These are phyloP conservation scores for Rhodotorula kratochvilovae DNA, from an alignment of 768 basidiomycete species.

Conservation along the genomic window DNA sequence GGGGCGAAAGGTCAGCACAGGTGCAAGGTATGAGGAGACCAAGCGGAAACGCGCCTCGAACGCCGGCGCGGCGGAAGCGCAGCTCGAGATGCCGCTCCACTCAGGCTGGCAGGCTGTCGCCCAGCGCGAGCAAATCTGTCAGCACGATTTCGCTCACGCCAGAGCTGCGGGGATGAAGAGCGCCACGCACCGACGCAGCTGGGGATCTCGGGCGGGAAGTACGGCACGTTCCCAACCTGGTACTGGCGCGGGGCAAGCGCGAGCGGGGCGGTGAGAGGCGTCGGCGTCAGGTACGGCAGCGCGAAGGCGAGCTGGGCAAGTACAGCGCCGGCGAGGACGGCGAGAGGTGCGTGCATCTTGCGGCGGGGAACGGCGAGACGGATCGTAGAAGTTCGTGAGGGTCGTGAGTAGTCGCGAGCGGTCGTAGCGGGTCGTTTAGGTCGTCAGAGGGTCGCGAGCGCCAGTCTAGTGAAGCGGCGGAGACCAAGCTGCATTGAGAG, in stretches of 20 bases:
- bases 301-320: background rate
- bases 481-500: too few species aligned
- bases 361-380: background rate
- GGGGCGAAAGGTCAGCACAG: too few species aligned
- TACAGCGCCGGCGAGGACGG: background rate
- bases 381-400: background rate
- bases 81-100: slow-evolving; percentile 22
- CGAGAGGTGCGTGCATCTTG: background rate
- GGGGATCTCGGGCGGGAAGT: slow-evolving; percentile 23
- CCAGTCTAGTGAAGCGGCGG: too few species aligned
- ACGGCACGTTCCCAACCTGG: slow-evolving; percentile 1
- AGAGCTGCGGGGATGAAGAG: background rate
- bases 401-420: too few species aligned
- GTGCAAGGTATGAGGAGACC: too few species aligned
- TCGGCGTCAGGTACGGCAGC: background rate
- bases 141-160: too few species aligned
- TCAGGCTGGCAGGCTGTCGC: slow-evolving; percentile 26
- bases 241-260: background rate
- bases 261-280: background rate
- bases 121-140: too few species aligned
- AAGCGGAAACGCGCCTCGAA: slow-evolving; percentile 18
- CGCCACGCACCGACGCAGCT: slow-evolving; percentile 25
- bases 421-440: background rate
- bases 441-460: background rate
- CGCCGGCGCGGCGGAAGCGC: slow-evolving; percentile 18